phyloP scores from a whole-genome alignment of 768 basidiomycete species.

The Calvatia gigantea region DNA sequence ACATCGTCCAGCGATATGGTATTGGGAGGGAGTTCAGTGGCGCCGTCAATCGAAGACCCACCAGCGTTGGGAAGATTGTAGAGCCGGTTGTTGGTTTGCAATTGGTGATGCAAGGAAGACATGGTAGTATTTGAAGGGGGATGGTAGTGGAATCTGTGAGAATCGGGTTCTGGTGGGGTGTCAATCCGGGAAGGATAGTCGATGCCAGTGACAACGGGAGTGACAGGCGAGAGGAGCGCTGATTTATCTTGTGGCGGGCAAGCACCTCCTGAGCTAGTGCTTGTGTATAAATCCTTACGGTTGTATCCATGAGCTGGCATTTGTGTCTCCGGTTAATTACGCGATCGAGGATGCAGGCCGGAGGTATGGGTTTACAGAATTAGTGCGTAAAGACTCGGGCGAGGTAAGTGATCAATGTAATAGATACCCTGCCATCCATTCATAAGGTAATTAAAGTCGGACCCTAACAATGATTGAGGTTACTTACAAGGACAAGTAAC shows the following conservation, averaged over 20 bases:
- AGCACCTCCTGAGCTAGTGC: slow-evolving; percentile 6
- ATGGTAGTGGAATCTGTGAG: slow-evolving; percentile 24
- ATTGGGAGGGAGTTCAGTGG: slow-evolving; percentile 35
- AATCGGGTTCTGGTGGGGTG: slow-evolving; percentile 31
- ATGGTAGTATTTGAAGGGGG: slow-evolving; percentile 16
- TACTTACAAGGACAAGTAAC: not conserved
- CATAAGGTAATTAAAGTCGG: not conserved
- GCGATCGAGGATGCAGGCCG: slow-evolving; percentile 8
- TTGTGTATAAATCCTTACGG: slow-evolving; percentile 9
- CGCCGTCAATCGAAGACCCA: slow-evolving; percentile 41
- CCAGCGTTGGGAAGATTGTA: slow-evolving; percentile 37
- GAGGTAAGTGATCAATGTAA: slow-evolving; percentile 9
- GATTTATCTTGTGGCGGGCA: slow-evolving; percentile 19
- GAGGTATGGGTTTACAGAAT: slow-evolving; percentile 10
- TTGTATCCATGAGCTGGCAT: slow-evolving; percentile 22
- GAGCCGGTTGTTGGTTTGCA: slow-evolving; percentile 12
- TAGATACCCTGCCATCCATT: not conserved
- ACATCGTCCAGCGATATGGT: slow-evolving; percentile 48
- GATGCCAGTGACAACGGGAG: slow-evolving; percentile 47
- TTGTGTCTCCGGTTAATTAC: slow-evolving; percentile 14
- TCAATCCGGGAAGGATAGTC: slow-evolving; percentile 41
- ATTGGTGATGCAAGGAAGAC: not conserved
- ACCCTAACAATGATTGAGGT: not conserved
- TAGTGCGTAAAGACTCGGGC: slow-evolving; percentile 18
- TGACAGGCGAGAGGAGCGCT: slow-evolving; percentile 33